Evolutionary conservation across 768 basidiomycete genomes (phyloP).

Genomic region (Mycena indigotica): DNA sequence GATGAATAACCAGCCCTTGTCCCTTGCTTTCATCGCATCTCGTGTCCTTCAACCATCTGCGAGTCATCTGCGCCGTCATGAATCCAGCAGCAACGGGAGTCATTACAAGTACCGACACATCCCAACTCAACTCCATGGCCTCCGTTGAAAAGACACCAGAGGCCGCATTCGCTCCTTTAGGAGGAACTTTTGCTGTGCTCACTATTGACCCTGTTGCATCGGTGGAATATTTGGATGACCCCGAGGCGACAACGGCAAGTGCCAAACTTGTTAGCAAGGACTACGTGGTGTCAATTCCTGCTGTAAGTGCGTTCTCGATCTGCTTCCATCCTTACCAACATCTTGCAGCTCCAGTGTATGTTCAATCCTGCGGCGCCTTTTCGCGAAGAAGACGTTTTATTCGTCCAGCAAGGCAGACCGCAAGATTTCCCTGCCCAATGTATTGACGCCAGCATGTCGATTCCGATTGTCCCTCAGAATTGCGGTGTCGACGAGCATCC

Average conservation of each 20-base stretch:
- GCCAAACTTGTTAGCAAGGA: not conserved
- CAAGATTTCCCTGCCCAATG: not conserved
- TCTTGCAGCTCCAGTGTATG: not conserved
- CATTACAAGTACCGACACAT: too few relatives aligned
- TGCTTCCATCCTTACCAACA: not conserved
- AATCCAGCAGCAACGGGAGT: too few relatives aligned
- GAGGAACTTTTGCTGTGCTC: not conserved
- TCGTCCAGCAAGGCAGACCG: not conserved
- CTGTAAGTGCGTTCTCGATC: not conserved
- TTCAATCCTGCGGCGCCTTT: not conserved
- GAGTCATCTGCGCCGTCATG: too few relatives aligned
- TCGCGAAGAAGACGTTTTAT: not conserved
- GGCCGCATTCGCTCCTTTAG: too few relatives aligned
- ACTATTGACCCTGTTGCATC: not conserved
- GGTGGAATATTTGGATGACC: not conserved
- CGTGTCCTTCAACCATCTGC: too few relatives aligned
- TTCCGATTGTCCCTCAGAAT: not conserved
- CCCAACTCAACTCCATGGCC: not conserved
- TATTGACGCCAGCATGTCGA: not conserved
- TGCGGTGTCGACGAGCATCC: not conserved
- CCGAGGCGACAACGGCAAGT: not conserved
- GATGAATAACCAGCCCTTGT: too few relatives aligned
- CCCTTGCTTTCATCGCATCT: too few relatives aligned
- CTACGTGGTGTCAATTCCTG: not conserved
- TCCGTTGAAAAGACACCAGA: not conserved